A percentile compares a stretch with the other conserved stretches of the same genome.
These are phyloP conservation scores for Polyporus arcularius DNA, from an alignment of 768 basidiomycete species.

Conservation along the genomic window DNA sequence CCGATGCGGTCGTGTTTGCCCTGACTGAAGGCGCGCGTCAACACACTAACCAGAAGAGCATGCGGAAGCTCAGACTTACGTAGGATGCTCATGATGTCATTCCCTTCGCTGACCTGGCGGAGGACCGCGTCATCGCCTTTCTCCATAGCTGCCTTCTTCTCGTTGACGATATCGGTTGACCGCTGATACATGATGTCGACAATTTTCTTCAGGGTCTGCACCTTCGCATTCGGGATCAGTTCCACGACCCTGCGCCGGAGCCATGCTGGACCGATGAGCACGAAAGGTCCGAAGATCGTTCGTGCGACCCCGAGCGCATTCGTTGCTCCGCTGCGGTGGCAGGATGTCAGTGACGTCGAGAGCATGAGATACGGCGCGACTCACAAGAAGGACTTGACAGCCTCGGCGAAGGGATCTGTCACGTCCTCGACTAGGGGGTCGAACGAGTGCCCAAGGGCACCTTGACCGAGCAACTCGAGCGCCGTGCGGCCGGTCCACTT, in stretches of 20 bases:
- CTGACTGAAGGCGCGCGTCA: constrained; percentile 12
- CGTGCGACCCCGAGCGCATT: constrained; percentile 1
- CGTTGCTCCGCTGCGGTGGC: too few species aligned
- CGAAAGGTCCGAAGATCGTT: constrained; percentile 7
- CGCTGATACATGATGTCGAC: constrained; percentile 16
- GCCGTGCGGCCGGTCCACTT: constrained; percentile 25
- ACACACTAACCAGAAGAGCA: background rate
- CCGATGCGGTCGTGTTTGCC: constrained; percentile 20
- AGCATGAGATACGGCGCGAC: background rate
- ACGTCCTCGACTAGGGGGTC: constrained; percentile 35
- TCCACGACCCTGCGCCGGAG: constrained; percentile 16
- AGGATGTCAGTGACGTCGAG: background rate
- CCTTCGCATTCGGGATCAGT: constrained; percentile 11
- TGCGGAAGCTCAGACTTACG: constrained; percentile 12
- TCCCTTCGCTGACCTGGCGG: constrained; percentile 24
- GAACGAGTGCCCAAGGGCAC: constrained; percentile 42
- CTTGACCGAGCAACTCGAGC: constrained; percentile 43
- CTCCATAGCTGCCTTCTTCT: constrained; percentile 13
- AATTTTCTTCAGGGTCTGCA: constrained; percentile 21
- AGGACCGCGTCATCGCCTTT: constrained; percentile 14
- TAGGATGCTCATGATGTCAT: constrained; percentile 29
- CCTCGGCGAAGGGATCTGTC: background rate
- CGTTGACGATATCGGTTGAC: constrained; percentile 26
- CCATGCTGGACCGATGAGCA: constrained; percentile 15
- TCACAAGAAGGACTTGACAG: constrained; percentile 25